Conservation (phyloP, 106 monocot species). For the Narthecium ossifragum region DNA sequence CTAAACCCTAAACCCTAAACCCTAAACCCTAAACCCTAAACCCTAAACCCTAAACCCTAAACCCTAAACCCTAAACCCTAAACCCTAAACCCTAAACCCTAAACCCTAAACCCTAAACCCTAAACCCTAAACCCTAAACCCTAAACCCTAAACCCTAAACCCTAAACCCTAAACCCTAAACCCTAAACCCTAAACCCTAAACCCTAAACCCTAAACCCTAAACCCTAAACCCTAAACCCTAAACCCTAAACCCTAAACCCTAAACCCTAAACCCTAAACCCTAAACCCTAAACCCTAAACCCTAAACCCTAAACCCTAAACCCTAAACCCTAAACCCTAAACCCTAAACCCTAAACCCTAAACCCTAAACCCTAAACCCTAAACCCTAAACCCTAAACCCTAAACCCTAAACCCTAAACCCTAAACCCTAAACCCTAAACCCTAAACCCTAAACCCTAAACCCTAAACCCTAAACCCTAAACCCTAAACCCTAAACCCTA, state of each 20-base stretch:
- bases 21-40: conserved; percentile 5
- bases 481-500: conserved; percentile 3
- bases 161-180: conserved; percentile 9
- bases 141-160: not conserved
- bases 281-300: no score
- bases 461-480: conserved; percentile 7
- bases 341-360: conserved; percentile 6
- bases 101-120: conserved; percentile 9
- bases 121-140: conserved; percentile 6
- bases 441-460: conserved; percentile 3
- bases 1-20: conserved; percentile 15
- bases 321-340: no score
- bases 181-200: conserved; percentile 17
- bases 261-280: no score
- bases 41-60: conserved; percentile 9
- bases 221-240: no score
- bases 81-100: conserved; percentile 15
- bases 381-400: not conserved
- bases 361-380: no score
- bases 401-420: conserved; percentile 3
- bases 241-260: no score
- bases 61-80: conserved; percentile 15
- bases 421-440: conserved; percentile 5
- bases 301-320: no score
- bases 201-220: no score